phyloP scores from a whole-genome alignment of 1,139 yeast genomes.

The Geotrichum citri-aurantii region DNA sequence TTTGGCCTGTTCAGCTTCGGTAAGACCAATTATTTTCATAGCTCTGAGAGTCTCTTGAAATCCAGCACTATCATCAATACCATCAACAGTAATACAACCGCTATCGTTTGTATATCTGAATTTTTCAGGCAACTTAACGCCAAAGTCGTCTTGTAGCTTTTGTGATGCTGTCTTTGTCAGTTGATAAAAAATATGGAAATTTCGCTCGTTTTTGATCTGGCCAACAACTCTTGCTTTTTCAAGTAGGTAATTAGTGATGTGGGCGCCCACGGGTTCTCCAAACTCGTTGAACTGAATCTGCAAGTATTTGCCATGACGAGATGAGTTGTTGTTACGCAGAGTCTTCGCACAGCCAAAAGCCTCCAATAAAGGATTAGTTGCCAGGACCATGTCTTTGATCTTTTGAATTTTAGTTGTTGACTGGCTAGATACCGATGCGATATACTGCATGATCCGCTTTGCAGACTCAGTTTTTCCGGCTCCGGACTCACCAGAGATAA shows the following conservation, averaged over 20 bases:
- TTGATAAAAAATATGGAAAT: constrained; percentile 96
- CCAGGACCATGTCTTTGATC: constrained; percentile 95
- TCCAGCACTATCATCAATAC: constrained; percentile 77
- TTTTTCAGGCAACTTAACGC: constrained; percentile 89
- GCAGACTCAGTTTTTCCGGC: constrained; percentile 99
- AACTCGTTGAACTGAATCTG: constrained; percentile 81
- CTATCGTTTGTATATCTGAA: constrained; percentile 84
- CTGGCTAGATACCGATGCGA: constrained; percentile 75
- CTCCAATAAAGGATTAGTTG: constrained; percentile 93
- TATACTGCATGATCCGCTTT: constrained; percentile 95
- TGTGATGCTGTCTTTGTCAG: constrained; percentile 88
- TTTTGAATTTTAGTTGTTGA: constrained; percentile 61
- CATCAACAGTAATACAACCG: constrained; percentile 78
- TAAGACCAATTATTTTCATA: constrained; percentile 80
- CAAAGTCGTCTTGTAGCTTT: constrained; percentile 72
- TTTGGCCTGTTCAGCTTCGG: constrained; percentile 78
- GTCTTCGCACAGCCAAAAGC: constrained; percentile 99
- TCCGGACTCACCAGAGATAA: constrained; percentile 97
- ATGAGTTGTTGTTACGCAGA: constrained; percentile 88
- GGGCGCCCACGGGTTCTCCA: constrained; percentile 90
- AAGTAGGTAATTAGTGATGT: constrained; percentile 86
- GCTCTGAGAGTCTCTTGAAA: constrained; percentile 77
- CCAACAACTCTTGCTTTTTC: constrained; percentile 97
- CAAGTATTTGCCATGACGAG: constrained; percentile 94
- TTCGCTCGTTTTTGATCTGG: constrained; percentile 87